Evolutionary conservation across 164 flowering plant species (phyloP).

Genomic region (Protea cynaroides): DNA sequence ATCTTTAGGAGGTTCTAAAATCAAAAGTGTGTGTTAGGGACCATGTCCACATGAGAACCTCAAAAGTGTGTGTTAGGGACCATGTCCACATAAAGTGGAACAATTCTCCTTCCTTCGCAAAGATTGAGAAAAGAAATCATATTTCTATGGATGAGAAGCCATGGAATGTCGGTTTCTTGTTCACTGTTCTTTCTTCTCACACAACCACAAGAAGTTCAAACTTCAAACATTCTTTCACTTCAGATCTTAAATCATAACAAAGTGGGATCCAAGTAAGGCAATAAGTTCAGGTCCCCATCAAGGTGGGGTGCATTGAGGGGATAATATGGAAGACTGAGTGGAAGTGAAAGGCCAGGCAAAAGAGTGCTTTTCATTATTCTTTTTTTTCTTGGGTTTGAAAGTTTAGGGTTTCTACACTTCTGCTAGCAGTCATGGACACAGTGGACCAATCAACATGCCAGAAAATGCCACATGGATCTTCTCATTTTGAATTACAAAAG

Average conservation of each 20-base stretch:
- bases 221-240: no score
- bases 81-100: constrained; percentile 40
- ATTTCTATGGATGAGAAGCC: constrained; percentile 18
- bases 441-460: constrained; percentile 5
- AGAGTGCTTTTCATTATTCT: constrained; percentile 19
- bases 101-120: constrained; percentile 23
- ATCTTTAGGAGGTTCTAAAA: constrained; percentile 12
- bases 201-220: background rate
- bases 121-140: constrained; percentile 11
- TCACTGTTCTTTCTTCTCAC: background rate
- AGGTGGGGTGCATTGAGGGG: background rate
- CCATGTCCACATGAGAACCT: constrained; percentile 40
- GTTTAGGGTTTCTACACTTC: constrained; percentile 4
- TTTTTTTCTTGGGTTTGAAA: constrained; percentile 7
- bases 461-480: constrained; percentile 5
- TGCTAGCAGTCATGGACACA: background rate
- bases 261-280: constrained; percentile 36
- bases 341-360: background rate
- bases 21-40: constrained; percentile 24
- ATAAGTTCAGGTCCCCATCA: constrained; percentile 26
- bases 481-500: background rate
- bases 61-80: constrained; percentile 27
- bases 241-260: constrained; percentile 3
- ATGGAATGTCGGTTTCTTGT: background rate
- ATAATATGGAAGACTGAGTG: background rate